These are phyloP conservation scores for Claviceps sp. DNA, from an alignment of 2,329 filamentous ascomycete genomes.

Conservation along the genomic window DNA sequence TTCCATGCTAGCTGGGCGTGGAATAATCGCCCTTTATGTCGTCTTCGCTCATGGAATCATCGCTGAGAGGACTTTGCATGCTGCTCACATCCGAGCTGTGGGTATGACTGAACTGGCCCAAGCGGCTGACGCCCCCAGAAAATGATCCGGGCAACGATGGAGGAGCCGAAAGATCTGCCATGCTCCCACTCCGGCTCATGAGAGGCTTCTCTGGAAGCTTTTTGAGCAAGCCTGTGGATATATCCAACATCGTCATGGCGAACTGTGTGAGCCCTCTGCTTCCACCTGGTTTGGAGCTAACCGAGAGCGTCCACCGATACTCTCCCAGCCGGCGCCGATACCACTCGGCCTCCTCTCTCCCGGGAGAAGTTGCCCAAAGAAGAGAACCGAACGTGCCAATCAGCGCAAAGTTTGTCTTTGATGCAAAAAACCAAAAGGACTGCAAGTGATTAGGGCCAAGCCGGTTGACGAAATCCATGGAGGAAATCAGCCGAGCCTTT, in stretches of 20 bases:
- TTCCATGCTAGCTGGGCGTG: conserved; percentile 10
- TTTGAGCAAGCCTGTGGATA: conserved; percentile 54
- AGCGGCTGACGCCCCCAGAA: conserved; percentile 19
- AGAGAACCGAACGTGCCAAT: conserved; percentile 90
- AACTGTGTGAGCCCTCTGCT: conserved; percentile 48
- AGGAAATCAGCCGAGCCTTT: conserved; percentile 85
- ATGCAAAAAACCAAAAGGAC: conserved; percentile 88
- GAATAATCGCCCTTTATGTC: conserved; percentile 29
- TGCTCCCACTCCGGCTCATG: conserved; percentile 42
- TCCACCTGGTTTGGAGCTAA: conserved; percentile 61
- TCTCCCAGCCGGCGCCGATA: conserved; percentile 76
- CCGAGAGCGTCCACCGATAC: conserved; percentile 86
- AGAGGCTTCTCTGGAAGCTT: conserved; percentile 58
- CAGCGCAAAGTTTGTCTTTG: conserved; percentile 81
- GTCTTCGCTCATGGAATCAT: conserved; percentile 41
- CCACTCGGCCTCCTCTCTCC: conserved; percentile 81
- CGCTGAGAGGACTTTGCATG: conserved; percentile 36
- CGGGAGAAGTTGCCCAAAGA: conserved; percentile 78
- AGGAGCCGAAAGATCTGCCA: conserved; percentile 29
- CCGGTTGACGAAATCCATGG: conserved; percentile 95
- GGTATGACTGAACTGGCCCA: conserved; percentile 29
- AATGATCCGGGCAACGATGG: conserved; percentile 14
- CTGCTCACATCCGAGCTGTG: conserved; percentile 35
- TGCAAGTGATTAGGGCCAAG: conserved; percentile 73
- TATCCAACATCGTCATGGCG: conserved; percentile 67